phyloP scores from a whole-genome alignment of 179 eudicot genomes.

The Beta corolliflora region DNA sequence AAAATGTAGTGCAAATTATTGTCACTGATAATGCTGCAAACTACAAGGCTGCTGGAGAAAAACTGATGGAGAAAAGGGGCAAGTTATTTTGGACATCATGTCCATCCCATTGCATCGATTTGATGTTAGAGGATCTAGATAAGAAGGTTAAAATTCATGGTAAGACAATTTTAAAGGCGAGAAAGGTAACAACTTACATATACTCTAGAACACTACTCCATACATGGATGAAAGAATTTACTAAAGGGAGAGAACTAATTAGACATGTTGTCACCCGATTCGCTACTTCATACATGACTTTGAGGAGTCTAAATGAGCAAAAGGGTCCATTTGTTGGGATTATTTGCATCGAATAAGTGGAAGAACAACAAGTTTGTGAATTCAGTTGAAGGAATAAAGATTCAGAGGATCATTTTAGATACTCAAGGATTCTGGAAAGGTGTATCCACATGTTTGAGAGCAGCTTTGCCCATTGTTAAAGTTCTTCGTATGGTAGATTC shows the following conservation, averaged over 20 bases:
- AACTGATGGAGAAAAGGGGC: slow-evolving; percentile 18
- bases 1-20: neutral
- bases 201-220: too few species aligned
- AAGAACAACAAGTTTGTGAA: neutral
- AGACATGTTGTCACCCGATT: too few species aligned
- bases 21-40: neutral
- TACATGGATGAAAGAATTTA: too few species aligned
- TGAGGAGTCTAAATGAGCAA: neutral
- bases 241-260: too few species aligned
- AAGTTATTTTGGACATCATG: slow-evolving; percentile 28
- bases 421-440: too few species aligned
- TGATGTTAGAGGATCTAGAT: neutral
- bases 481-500: slow-evolving; percentile 13
- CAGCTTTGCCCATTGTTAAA: neutral
- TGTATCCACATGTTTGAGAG: neutral
- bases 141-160: too few species aligned
- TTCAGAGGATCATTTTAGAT: neutral
- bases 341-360: slow-evolving; percentile 2
- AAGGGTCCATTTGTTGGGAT: neutral
- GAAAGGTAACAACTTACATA: too few species aligned
- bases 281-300: too few species aligned
- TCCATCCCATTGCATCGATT: slow-evolving; percentile 7
- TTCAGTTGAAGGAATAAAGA: neutral
- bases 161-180: neutral
- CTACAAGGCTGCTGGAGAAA: slow-evolving; percentile 5